Evolutionary conservation across 2,329 filamentous ascomycete genomes (phyloP).

Genomic region (Xylariaceae sp.): DNA sequence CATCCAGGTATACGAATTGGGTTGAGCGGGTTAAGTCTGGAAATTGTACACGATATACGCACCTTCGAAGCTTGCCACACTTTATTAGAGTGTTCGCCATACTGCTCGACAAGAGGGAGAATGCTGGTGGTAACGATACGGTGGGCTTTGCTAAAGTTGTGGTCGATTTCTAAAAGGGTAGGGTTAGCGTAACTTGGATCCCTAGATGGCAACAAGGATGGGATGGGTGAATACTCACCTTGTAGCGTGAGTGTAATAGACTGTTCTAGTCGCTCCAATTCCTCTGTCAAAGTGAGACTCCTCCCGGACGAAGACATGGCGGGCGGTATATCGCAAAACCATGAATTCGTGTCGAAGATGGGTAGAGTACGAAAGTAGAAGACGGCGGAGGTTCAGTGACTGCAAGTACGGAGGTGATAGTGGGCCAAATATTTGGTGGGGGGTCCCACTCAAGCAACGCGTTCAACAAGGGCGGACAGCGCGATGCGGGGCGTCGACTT

Average conservation of each 20-base stretch:
- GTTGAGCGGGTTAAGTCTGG: neutral
- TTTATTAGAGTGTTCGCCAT: constrained; percentile 84
- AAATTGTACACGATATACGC: constrained; percentile 2
- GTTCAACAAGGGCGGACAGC: constrained; percentile 4
- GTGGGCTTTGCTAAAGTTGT: constrained; percentile 95
- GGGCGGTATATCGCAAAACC: constrained; percentile 43
- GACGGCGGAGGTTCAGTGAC: neutral
- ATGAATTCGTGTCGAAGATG: neutral
- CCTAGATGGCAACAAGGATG: neutral
- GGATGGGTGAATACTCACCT: constrained; percentile 44
- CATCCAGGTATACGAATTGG: constrained; percentile 6
- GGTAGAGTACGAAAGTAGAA: neutral
- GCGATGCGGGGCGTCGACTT: constrained; percentile 20
- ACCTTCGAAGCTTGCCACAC: constrained; percentile 98
- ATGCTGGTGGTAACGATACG: constrained; percentile 93
- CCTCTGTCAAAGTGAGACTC: constrained; percentile 77
- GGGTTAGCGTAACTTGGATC: constrained; percentile 2
- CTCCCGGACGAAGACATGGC: constrained; percentile 43
- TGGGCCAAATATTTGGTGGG: constrained; percentile 6
- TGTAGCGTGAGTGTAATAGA: constrained; percentile 94
- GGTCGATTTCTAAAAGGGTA: constrained; percentile 73
- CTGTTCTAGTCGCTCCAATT: constrained; percentile 92
- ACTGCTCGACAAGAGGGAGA: constrained; percentile 87
- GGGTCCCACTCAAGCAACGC: constrained; percentile 2
- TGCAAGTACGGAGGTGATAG: neutral